Base-by-base conservation (phyloP, 2,329 filamentous ascomycete species). In the Colletotrichum gloeosporioides region DNA sequence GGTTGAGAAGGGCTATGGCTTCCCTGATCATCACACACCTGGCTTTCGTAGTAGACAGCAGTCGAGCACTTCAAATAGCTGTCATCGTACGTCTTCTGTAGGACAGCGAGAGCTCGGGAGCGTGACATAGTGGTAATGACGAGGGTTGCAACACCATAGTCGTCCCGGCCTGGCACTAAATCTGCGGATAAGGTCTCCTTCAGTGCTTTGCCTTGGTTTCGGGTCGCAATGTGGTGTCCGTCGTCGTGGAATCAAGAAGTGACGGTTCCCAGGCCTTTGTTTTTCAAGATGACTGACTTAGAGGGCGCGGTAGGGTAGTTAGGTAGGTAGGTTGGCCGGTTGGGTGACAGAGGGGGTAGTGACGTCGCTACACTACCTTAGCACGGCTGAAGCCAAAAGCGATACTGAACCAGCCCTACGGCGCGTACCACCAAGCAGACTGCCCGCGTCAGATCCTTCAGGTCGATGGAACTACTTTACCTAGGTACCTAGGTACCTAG, bases 31-130 rank as follows among this genome's bases (percentile, higher is more conserved):
- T n/a, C 39, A 79, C 80, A 71, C 86, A 98, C 96, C 92, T 98
- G 94, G 83, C 94, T 92, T 87, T 99, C 97, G 85, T 98, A 98
- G 87, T 98, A 98, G 69, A 98, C 95, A 53, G 96, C 96, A 3
- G 96, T 99, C 16, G 96, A 98, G 86, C 96, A 98, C 83, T 94
- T 96, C 80, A 98, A 87, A 86, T 98, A 98, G 85, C 95, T 96
- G 85, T 99, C 96, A 87, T 99, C 96, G 87, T 99, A 99, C 72
- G 96, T 98, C 90, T 98, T 98, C 87, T 99, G 96, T 85, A 98
- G 92, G 78, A 93, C 92, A 85, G 94, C 92, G 82, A 93, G 90
- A 78, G 85, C 85, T 82, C 86, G 89, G 83, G 86, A 90, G 81
- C 87, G 87, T 83, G 89, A 88, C 90, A 92, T 91, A 79, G 82